Evolutionary conservation across 805 yeast genomes (phyloP), one percentile per base, ranked within the genome.

Genomic region (Candida chilensis): DNA sequence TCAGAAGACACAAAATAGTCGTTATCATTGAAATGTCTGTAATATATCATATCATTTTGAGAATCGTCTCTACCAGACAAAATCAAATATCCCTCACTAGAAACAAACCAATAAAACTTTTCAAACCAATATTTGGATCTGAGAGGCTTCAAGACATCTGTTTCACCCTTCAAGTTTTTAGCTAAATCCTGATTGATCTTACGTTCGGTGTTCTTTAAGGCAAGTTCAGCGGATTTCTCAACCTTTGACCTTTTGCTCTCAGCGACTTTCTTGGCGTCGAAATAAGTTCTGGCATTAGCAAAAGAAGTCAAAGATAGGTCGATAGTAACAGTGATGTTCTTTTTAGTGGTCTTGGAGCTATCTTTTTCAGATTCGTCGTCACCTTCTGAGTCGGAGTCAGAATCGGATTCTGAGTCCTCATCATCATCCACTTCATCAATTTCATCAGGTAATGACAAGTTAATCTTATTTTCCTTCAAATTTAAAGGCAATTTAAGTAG

Each of bases 71-170:
- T 74, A 2, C 96, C 97, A 28, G 88, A 86, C 32, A 92, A 53
- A 35, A 94, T 82, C 29, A 92, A 57, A 46, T 82, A 87, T 0
- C 92, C 88, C 47, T 90, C 97, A 40, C 79, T 76, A 0, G 96
- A 73, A n/a, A 88, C 63, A 47, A 92, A 92, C 98, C 98, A 92
- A 45, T 67, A 75, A 52, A 79, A 90, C 52, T 90, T 92, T 49
- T 92, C 98, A 58, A 92, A 92, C 84, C 96, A 88, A 48, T 64
- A 78, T 28, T 85, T 86, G 4, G 71, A 64, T 28, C 96, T 68
- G 19, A 82, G 58, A 22, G 71, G 74, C 37, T 71, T 77, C 33
- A 80, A 56, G 5, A 59, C 48, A 17, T 62, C 67, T 29, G 42
- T 41, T 27, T 78, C 75, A 35, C 73, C 74, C 29, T 67, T 67